Evolutionary conservation across 2,329 filamentous ascomycete genomes (phyloP), one percentile per base, ranked within the genome.

Genomic region (Epichloe festucae): DNA sequence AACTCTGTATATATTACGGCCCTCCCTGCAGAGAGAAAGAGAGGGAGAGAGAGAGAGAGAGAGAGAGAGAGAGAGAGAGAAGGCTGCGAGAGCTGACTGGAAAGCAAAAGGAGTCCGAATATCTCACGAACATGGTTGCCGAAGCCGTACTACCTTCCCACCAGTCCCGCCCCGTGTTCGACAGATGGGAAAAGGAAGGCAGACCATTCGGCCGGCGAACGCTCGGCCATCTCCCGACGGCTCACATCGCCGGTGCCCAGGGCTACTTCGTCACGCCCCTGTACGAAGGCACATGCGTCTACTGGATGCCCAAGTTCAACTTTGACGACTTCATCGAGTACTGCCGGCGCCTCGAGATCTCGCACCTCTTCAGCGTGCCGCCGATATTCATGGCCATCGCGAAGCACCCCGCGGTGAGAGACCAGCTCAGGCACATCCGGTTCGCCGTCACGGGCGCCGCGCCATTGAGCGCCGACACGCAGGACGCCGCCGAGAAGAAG

Each of bases 291-390:
- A 71, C 71, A 3, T 63, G 67, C 1, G 69, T 77, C 3, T 83
- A 78, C 67, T 84, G 80, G 80, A 83, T 84, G 80, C 67, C 72
- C 4, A 70, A 68, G 41, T 84, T 84, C 60, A 72, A 79, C 54
- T 78, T 80, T 53, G 60, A 63, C 2, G 66, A 73, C 39, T 82
- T 84, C 59, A 69, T 82, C 49, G 63, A 67, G 40, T 74, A 80
- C 62, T 71, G 69, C 57, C 69, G 70, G 42, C 67, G 69, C 47
- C 74, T 77, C 58, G 62, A 64, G 11, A 71, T 81, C 54, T 81
- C 76, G 0, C 66, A 62, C 48, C 74, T 82, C 60, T 78, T 79
- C 60, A 77, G 73, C 5, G 79, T 83, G 1, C 81, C 81, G 8
- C 78, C 79, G 1, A 78, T 84, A 51, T 81, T 71, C 57, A 70